phyloP scores from a whole-genome alignment of 805 yeast species.

The Metschnikowia colocasiae region DNA sequence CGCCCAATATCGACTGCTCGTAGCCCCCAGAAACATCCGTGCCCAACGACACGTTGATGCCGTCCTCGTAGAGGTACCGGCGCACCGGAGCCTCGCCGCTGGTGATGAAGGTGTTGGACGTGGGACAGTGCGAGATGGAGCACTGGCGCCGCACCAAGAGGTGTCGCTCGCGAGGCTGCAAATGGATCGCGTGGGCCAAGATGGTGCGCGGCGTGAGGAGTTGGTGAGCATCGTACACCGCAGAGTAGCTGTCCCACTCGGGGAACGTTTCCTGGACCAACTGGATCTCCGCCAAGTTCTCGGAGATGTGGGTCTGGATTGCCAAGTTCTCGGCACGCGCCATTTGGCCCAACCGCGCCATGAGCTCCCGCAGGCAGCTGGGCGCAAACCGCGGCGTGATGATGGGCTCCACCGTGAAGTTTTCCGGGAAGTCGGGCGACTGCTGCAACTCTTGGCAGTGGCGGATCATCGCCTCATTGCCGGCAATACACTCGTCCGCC shows the following conservation, averaged over 20 bases:
- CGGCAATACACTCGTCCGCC: slow-evolving; percentile 47
- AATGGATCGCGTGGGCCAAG: slow-evolving; percentile 85
- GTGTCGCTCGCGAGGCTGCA: slow-evolving; percentile 59
- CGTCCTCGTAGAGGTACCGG: slow-evolving; percentile 48
- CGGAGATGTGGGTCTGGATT: slow-evolving; percentile 89
- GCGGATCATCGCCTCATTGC: slow-evolving; percentile 53
- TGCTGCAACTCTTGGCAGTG: slow-evolving; percentile 44
- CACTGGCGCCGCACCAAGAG: slow-evolving; percentile 51
- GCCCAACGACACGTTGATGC: slow-evolving; percentile 69
- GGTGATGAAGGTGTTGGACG: slow-evolving; percentile 81
- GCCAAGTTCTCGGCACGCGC: slow-evolving; percentile 51
- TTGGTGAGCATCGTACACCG: slow-evolving; percentile 65
- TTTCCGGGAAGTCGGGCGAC: slow-evolving; percentile 25
- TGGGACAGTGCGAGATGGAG: slow-evolving; percentile 91
- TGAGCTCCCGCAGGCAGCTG: slow-evolving; percentile 62
- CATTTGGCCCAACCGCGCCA: slow-evolving; percentile 60
- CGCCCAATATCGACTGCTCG: slow-evolving; percentile 37
- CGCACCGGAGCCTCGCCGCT: slow-evolving; percentile 88
- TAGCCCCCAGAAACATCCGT: slow-evolving; percentile 44
- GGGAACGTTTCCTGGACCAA: slow-evolving; percentile 77
- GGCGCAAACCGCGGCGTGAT: slow-evolving; percentile 95
- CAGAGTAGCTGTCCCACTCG: slow-evolving; percentile 61
- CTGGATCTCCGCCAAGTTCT: slow-evolving; percentile 68
- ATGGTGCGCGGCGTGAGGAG: slow-evolving; percentile 65
- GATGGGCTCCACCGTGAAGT: slow-evolving; percentile 56